These are phyloP conservation scores for Cladophialophora carrionii DNA, from an alignment of 2,329 filamentous ascomycete species.

Conservation along the genomic window DNA sequence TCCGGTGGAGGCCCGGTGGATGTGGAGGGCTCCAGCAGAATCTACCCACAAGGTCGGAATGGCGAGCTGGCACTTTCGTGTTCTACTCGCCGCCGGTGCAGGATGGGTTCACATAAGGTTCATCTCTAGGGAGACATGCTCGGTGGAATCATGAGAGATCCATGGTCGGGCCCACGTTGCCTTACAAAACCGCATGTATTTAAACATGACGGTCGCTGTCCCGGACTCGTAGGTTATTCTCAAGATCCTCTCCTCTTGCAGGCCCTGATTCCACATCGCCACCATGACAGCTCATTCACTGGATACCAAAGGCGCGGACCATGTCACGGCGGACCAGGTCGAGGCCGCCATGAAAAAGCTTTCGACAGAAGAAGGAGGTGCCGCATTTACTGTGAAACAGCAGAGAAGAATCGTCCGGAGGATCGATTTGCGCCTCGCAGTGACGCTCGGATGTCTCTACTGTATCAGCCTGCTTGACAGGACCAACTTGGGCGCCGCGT, in stretches of 20 bases:
- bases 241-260: not conserved
- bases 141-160: not conserved
- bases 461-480: slow-evolving; percentile 78
- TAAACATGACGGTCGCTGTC: not conserved
- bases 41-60: not conserved
- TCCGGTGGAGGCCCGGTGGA: not conserved
- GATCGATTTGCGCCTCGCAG: slow-evolving; percentile 68
- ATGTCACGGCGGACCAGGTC: slow-evolving; percentile 15
- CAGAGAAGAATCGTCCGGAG: slow-evolving; percentile 69
- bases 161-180: not conserved
- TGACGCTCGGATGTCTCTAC: slow-evolving; percentile 68
- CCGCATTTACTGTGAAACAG: slow-evolving; percentile 48
- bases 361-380: not conserved
- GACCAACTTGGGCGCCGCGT: slow-evolving; percentile 72
- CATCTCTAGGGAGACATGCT: not conserved
- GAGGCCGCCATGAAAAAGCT: slow-evolving; percentile 11
- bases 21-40: not conserved
- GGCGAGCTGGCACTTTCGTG: not conserved
- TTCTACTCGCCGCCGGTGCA: not conserved
- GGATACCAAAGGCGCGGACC: slow-evolving; percentile 5
- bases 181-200: not conserved
- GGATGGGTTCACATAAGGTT: not conserved
- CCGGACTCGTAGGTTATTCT: not conserved
- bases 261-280: not conserved
- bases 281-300: slow-evolving; percentile 6